Base-by-base conservation (phyloP, 1,284 basidiomycete species). In the Trichosporon sp. region DNA sequence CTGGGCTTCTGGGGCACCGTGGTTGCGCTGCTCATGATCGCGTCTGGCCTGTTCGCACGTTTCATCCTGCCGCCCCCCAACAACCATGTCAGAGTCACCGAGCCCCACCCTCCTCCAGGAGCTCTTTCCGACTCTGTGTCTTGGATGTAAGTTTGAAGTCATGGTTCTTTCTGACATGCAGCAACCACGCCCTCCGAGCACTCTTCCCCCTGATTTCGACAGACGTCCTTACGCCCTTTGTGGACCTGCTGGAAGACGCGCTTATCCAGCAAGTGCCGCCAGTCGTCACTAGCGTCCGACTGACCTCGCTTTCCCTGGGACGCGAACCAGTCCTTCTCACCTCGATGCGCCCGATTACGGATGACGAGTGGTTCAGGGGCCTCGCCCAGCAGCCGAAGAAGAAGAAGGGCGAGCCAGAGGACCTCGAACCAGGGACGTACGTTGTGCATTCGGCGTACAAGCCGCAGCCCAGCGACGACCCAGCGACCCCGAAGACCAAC, bases 181-280 rank as follows among this genome's bases (percentile, higher is more conserved):
- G 79, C 3, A 83, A 83, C 67, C 78, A 83, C 38, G 77, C 79
- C 0, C 71, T 83, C 1, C 75, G 78, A 25, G 77, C 80, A 0
- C 71, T 83, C 8, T 83, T 83, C 70, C 82, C 82, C 0, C 69
- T 83, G 34, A 77, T 83, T 25, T 82, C 81, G 2, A 81, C 81
- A 13, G 80, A 83, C 67, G 73, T 83, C n/a, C 74, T 84, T n/a
- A 77, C 77, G 3, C 83, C 83, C 1, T 81, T 83, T 63, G 76
- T 84, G 32, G 83, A 84, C 69, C 73, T 84, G 1, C 73, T 84
- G 38, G 83, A 84, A 67, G 83, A 84, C 65, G 82, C 82, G 1
- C 73, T 84, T 58, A 75, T 80, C 15, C 70, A 77, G 42, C 81
- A 83, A 68, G 79, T 82, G 2, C 82, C 82, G 0, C 79, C 82